Evolutionary conservation across 306 rosid species (phyloP).

Genomic region (Trifolium dubium): DNA sequence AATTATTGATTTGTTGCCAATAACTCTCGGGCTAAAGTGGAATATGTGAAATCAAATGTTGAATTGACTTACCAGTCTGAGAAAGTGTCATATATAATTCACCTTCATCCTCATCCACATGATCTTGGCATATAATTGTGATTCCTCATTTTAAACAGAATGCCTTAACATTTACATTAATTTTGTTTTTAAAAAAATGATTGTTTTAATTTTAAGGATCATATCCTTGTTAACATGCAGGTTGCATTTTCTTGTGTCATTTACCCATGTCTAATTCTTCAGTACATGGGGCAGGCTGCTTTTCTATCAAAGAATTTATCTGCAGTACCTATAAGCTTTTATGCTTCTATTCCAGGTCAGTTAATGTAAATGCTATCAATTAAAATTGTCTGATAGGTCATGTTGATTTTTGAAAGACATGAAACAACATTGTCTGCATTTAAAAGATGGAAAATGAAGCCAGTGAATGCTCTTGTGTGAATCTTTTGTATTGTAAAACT

Average conservation of each 20-base stretch:
- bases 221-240: conserved; percentile 54
- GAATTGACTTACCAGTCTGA: conserved; percentile 30
- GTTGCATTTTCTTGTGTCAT: conserved; percentile 66
- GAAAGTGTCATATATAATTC: not conserved
- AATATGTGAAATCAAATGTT: conserved; percentile 24
- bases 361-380: conserved; percentile 34
- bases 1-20: conserved; percentile 21
- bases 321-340: conserved; percentile 70
- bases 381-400: conserved; percentile 23
- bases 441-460: conserved; percentile 5
- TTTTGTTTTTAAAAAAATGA: conserved; percentile 32
- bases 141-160: conserved; percentile 31
- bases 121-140: conserved; percentile 27
- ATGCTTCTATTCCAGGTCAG: conserved; percentile 90
- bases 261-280: conserved; percentile 81
- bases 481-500: not conserved
- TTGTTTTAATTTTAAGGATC: conserved; percentile 31
- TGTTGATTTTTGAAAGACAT: conserved; percentile 34
- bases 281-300: conserved; percentile 96
- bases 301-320: conserved; percentile 81
- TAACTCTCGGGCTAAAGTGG: conserved; percentile 29
- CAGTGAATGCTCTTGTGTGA: conserved; percentile 4
- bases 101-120: conserved; percentile 21
- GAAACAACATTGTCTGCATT: conserved; percentile 23
- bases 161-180: conserved; percentile 28